Conservation (phyloP, 768 basidiomycete species). For the Trametes cubensis region DNA sequence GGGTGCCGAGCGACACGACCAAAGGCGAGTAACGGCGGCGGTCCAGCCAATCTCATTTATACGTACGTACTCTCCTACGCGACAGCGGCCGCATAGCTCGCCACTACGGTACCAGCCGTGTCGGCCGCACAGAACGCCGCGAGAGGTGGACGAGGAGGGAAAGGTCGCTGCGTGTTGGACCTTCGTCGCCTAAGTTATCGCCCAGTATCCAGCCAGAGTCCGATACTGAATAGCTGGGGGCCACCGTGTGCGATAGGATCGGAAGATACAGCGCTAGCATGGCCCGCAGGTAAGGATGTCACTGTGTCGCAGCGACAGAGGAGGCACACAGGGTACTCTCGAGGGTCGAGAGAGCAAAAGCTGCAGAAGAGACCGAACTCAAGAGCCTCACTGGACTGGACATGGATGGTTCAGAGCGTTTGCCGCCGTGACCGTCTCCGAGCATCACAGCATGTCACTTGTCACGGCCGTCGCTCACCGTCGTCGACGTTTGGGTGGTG, state of each 20-base stretch:
- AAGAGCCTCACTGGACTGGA: not conserved
- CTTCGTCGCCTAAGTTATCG: not conserved
- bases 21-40: not conserved
- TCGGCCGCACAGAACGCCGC: not conserved
- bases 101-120: too few species aligned
- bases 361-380: not conserved
- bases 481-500: conserved; percentile 18
- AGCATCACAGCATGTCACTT: not conserved
- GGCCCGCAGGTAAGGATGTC: too few species aligned
- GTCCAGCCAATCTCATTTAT: too few species aligned
- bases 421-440: conserved; percentile 5
- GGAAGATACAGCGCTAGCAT: too few species aligned
- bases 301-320: too few species aligned
- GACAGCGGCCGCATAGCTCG: too few species aligned
- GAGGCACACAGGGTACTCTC: too few species aligned
- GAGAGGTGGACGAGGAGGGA: not conserved
- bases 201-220: not conserved
- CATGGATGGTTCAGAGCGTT: not conserved
- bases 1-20: not conserved
- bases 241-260: too few species aligned
- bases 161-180: not conserved
- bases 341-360: not conserved
- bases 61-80: too few species aligned
- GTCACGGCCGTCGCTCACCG: conserved; percentile 7
- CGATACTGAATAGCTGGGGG: too few species aligned